A percentile compares a stretch with the other conserved stretches of the same genome.
Conservation (phyloP, 2,329 filamentous ascomycete species). For the Pleoardoris graminearum region DNA sequence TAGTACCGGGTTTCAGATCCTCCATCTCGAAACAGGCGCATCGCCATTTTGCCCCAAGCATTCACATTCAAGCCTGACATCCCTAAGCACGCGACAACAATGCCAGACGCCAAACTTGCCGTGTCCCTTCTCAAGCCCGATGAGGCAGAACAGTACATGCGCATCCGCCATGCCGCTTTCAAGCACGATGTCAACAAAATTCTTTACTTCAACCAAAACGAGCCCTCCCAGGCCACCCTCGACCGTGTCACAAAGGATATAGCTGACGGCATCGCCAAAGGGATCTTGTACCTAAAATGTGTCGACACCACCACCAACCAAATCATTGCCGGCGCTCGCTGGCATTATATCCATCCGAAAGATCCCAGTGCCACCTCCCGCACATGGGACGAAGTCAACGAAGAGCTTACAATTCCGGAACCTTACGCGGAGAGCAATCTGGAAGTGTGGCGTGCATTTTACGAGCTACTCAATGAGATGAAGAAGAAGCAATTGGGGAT, state of each 20-base stretch:
- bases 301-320: constrained; percentile 28
- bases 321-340: constrained; percentile 37
- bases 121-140: constrained; percentile 32
- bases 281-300: constrained; percentile 35
- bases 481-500: constrained; percentile 30
- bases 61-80: no score
- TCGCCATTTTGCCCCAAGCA: no score
- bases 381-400: constrained; percentile 35
- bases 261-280: constrained; percentile 26
- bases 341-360: constrained; percentile 29
- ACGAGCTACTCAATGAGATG: constrained; percentile 25
- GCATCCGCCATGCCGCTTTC: constrained; percentile 39
- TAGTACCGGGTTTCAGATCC: no score
- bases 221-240: constrained; percentile 32
- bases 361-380: constrained; percentile 20
- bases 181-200: constrained; percentile 38
- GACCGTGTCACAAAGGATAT: constrained; percentile 26
- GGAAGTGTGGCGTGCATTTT: constrained; percentile 24
- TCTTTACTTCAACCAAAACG: constrained; percentile 31
- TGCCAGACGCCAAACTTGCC: constrained; percentile 28
- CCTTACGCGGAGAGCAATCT: constrained; percentile 38
- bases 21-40: no score
- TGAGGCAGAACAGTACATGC: constrained; percentile 36
- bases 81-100: no score
- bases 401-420: constrained; percentile 20